Conservation (phyloP, 495 filamentous ascomycete species). For the Aspergillus funiculosus region DNA sequence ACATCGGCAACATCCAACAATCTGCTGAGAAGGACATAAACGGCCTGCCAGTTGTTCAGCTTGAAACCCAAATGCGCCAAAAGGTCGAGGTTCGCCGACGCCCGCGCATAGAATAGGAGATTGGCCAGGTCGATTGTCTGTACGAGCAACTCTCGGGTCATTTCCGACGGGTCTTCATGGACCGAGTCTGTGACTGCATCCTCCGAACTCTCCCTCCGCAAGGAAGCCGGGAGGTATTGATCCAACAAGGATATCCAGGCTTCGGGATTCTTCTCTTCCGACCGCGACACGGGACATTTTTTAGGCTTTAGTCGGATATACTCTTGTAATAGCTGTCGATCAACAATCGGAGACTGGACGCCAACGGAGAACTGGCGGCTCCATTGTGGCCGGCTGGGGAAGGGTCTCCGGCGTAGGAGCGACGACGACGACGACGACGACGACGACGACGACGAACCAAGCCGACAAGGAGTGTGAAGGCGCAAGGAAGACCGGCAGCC, state of each 20-base stretch:
- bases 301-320: slow-evolving; percentile 4
- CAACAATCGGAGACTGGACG: slow-evolving; percentile 9
- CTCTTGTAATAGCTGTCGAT: slow-evolving; percentile 4
- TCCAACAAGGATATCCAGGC: slow-evolving; percentile 44
- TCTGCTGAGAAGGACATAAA: slow-evolving; percentile 33
- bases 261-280: slow-evolving; percentile 15
- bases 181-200: neutral
- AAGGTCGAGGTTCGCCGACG: slow-evolving; percentile 26
- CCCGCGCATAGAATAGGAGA: slow-evolving; percentile 26
- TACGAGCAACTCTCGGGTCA: slow-evolving; percentile 18
- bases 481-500: slow-evolving; percentile 24
- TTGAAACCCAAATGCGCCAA: slow-evolving; percentile 41
- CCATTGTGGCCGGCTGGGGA: slow-evolving; percentile 19
- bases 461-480: neutral
- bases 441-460: slow-evolving; percentile 5
- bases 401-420: slow-evolving; percentile 8
- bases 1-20: slow-evolving; percentile 35
- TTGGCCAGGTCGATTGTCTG: slow-evolving; percentile 22
- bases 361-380: slow-evolving; percentile 18
- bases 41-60: slow-evolving; percentile 39
- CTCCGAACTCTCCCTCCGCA: slow-evolving; percentile 24
- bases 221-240: slow-evolving; percentile 34
- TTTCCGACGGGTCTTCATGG: slow-evolving; percentile 9
- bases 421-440: slow-evolving; percentile 1
- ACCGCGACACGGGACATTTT: slow-evolving; percentile 11